phyloP scores from a whole-genome alignment of 495 filamentous ascomycete genomes.

The Hypomontagnella monticulosa region DNA sequence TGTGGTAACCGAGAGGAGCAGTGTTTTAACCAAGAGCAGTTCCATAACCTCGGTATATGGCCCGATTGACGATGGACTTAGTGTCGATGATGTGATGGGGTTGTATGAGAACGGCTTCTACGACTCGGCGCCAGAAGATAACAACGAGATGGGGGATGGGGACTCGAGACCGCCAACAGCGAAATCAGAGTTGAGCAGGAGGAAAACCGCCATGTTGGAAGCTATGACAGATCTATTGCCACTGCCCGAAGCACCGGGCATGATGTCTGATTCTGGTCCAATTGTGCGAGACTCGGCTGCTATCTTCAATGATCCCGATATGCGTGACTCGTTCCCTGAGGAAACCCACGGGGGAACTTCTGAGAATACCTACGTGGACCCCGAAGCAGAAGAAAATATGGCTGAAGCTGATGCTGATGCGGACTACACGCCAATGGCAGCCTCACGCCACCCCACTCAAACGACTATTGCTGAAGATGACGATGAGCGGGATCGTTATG shows the following conservation, averaged over 20 bases:
- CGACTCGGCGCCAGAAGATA: constrained; percentile 56
- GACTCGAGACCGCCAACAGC: constrained; percentile 44
- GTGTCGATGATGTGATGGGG: constrained; percentile 89
- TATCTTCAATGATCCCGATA: constrained; percentile 50
- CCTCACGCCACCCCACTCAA: constrained; percentile 36
- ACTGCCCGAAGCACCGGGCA: constrained; percentile 34
- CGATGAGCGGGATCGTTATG: constrained; percentile 78
- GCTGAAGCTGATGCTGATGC: constrained; percentile 9
- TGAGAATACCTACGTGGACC: constrained; percentile 2
- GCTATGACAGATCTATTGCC: constrained; percentile 55
- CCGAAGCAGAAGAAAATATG: constrained; percentile 25
- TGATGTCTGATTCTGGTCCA: constrained; percentile 32
- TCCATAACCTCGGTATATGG: constrained; percentile 73
- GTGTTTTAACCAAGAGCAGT: constrained; percentile 80
- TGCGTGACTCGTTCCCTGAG: constrained; percentile 45
- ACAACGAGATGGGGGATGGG: constrained; percentile 50
- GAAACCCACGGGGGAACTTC: constrained; percentile 45
- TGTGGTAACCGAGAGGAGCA: constrained; percentile 80
- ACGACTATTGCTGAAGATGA: constrained; percentile 38
- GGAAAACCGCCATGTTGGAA: constrained; percentile 53
- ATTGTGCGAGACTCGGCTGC: constrained; percentile 50
- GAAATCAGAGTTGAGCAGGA: constrained; percentile 49
- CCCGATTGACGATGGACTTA: constrained; percentile 76
- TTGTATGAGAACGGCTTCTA: constrained; percentile 90
- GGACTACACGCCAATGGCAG: constrained; percentile 24